Evolutionary conservation across 2,329 filamentous ascomycete genomes (phyloP).

Genomic region (Diaporthe australafricana): DNA sequence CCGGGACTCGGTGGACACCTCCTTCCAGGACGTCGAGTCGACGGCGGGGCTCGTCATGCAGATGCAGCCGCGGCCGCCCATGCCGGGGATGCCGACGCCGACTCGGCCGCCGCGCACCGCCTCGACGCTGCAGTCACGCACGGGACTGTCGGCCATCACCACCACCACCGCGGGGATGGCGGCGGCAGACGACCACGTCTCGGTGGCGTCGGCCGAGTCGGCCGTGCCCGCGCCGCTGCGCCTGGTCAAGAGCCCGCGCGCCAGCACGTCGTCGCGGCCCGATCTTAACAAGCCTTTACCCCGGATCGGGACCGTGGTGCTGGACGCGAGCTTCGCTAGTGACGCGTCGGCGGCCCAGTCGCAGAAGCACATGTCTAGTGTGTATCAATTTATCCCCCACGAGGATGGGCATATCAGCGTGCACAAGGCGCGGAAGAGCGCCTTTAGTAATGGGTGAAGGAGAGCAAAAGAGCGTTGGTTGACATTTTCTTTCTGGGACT

Average conservation of each 20-base stretch:
- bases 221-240: conserved; percentile 4
- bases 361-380: conserved; percentile 28
- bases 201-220: neutral
- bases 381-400: conserved; percentile 38
- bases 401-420: conserved; percentile 39
- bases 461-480: neutral
- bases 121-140: neutral
- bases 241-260: conserved; percentile 39
- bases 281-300: conserved; percentile 37
- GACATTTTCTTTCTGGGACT: neutral
- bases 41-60: conserved; percentile 23
- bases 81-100: conserved; percentile 31
- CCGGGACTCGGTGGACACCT: conserved; percentile 26
- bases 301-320: conserved; percentile 18
- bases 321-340: conserved; percentile 30
- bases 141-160: neutral
- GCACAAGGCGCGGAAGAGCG: conserved; percentile 32
- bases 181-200: neutral
- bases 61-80: conserved; percentile 16
- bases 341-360: neutral
- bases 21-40: conserved; percentile 20
- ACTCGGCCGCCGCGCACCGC: conserved; percentile 25
- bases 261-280: conserved; percentile 50
- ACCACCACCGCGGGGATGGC: neutral
- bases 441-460: neutral